Evolutionary conservation across 495 filamentous ascomycete genomes (phyloP).

Genomic region (Tuber microsphaerosporum): DNA sequence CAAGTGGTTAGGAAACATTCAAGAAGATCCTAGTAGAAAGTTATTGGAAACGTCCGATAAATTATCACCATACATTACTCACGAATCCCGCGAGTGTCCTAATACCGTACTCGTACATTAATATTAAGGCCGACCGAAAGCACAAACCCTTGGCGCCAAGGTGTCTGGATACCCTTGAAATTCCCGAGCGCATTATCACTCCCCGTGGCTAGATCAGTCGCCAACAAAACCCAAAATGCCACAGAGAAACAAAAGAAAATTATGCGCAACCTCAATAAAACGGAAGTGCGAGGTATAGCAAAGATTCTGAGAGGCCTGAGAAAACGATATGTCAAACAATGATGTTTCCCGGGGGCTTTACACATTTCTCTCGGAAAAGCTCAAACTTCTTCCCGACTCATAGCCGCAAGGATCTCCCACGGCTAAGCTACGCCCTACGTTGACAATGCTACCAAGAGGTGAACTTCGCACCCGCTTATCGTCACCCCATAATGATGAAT

Average conservation of each 20-base stretch:
- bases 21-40: not conserved
- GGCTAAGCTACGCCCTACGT: not conserved
- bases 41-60: too few species aligned
- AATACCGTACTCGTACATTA: too few species aligned
- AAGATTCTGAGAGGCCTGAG: not conserved
- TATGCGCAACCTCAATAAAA: not conserved
- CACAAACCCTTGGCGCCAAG: not conserved
- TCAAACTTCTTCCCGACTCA: not conserved
- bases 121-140: not conserved
- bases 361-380: not conserved
- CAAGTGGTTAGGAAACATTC: not conserved
- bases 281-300: not conserved
- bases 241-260: not conserved
- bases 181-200: not conserved
- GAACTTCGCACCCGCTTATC: not conserved
- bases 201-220: not conserved
- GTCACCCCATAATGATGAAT: not conserved
- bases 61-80: not conserved
- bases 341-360: not conserved
- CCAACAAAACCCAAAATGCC: not conserved
- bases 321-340: not conserved
- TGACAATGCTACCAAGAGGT: not conserved
- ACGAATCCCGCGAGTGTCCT: not conserved
- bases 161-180: not conserved
- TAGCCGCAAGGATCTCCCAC: not conserved